These are phyloP conservation scores for Gilbertella persicaria DNA, from an alignment of 371 early-diverging fungal genomes.

Conservation along the genomic window DNA sequence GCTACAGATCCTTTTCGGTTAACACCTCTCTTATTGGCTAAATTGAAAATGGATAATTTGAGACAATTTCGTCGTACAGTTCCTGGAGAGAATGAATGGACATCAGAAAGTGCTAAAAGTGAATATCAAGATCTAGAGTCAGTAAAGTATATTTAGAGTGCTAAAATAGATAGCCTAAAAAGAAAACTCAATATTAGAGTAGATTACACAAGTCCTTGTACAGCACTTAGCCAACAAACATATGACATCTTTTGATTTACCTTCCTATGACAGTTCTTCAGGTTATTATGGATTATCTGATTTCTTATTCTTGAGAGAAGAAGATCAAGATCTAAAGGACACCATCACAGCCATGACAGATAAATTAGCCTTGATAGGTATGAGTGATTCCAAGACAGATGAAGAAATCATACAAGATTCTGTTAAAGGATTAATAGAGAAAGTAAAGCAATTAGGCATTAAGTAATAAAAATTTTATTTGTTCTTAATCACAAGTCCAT, in stretches of 20 bases:
- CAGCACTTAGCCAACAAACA: slow-evolving; percentile 46
- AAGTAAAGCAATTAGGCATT: slow-evolving; percentile 40
- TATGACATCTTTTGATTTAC: slow-evolving; percentile 27
- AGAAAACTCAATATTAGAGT: not conserved
- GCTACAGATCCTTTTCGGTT: slow-evolving; percentile 50
- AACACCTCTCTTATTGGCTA: slow-evolving; percentile 48
- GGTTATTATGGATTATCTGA: slow-evolving; percentile 37
- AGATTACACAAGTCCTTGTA: slow-evolving; percentile 50
- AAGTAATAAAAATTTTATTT: not conserved
- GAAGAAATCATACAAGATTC: slow-evolving; percentile 25
- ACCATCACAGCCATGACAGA: slow-evolving; percentile 30
- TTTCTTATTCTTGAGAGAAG: slow-evolving; percentile 30
- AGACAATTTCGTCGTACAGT: slow-evolving; percentile 26
- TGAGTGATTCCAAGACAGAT: slow-evolving; percentile 11
- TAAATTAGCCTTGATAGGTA: slow-evolving; percentile 19
- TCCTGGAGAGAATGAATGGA: slow-evolving; percentile 6
- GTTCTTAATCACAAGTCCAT: not conserved
- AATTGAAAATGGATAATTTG: slow-evolving; percentile 47
- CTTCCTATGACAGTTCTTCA: slow-evolving; percentile 18
- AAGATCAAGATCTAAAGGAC: slow-evolving; percentile 25
- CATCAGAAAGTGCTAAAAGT: slow-evolving; percentile 21
- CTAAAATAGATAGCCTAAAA: not conserved
- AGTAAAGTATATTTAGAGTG: slow-evolving; percentile 19
- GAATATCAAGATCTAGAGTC: slow-evolving; percentile 44
- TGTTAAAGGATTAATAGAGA: slow-evolving; percentile 40